Conservation (phyloP, 371 early-diverging fungal species). For the Syncephalis plumigaleata region DNA sequence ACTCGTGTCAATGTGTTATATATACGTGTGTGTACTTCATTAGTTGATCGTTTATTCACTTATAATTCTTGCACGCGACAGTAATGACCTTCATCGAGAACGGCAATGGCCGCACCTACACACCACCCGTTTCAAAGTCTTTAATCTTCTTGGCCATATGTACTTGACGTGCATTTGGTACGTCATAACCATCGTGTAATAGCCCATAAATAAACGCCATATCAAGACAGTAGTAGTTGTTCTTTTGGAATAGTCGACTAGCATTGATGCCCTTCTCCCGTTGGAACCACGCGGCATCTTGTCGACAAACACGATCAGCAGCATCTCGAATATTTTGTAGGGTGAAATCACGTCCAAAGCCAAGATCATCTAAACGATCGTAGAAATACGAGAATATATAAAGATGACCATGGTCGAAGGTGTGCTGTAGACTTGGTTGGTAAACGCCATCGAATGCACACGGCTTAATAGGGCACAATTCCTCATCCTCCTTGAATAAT, state of each 20-base stretch:
- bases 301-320: constrained; percentile 42
- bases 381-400: constrained; percentile 93
- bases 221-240: constrained; percentile 71
- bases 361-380: constrained; percentile 62
- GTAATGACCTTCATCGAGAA: constrained; percentile 27
- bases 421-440: constrained; percentile 56
- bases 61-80: background rate
- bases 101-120: constrained; percentile 76
- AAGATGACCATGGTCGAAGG: constrained; percentile 57
- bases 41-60: too few species aligned
- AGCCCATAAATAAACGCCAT: constrained; percentile 69
- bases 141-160: constrained; percentile 79
- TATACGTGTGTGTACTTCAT: too few species aligned
- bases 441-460: constrained; percentile 88
- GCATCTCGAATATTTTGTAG: constrained; percentile 40
- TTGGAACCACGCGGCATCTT: constrained; percentile 21
- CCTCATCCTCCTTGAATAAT: constrained; percentile 28
- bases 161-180: constrained; percentile 49
- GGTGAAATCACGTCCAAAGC: constrained; percentile 42
- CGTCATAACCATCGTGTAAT: constrained; percentile 64
- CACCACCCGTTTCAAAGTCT: constrained; percentile 93
- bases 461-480: constrained; percentile 29
- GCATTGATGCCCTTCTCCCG: constrained; percentile 7
- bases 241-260: constrained; percentile 16
- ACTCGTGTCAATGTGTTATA: too few species aligned